phyloP scores from a whole-genome alignment of 176 grass and related monocot genomes.

The Triticum aestivum region IWGSC_CS_RefSeq_v2.1 NC_057813.1:669877021-669877520 shows the following conservation, averaged over 20 bases:
- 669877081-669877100: not conserved
- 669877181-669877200: not conserved
- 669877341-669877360: conserved; percentile 69
- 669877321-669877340: not conserved
- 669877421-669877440: not conserved
- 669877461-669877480: not conserved
- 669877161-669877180: not conserved
- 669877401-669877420: not conserved
- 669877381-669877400: conserved; percentile 34
- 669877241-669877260: conserved; percentile 38
- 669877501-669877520: conserved; percentile 76
- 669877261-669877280: conserved; percentile 45
- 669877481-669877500: conserved; percentile 6
- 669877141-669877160: conserved; percentile 4
- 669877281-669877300: not conserved
- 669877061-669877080: conserved; percentile 31
- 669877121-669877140: conserved; percentile 44
- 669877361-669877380: conserved; percentile 58
- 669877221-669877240: conserved; percentile 10
- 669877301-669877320: not conserved
- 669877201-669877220: conserved; percentile 35
- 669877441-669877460: not conserved
- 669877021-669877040: not conserved
- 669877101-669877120: conserved; percentile 25
- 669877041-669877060: not conserved